These are phyloP conservation scores for Pseudogymnoascus sp. DNA, from an alignment of 2,329 filamentous ascomycete species.

Conservation along the genomic window DNA sequence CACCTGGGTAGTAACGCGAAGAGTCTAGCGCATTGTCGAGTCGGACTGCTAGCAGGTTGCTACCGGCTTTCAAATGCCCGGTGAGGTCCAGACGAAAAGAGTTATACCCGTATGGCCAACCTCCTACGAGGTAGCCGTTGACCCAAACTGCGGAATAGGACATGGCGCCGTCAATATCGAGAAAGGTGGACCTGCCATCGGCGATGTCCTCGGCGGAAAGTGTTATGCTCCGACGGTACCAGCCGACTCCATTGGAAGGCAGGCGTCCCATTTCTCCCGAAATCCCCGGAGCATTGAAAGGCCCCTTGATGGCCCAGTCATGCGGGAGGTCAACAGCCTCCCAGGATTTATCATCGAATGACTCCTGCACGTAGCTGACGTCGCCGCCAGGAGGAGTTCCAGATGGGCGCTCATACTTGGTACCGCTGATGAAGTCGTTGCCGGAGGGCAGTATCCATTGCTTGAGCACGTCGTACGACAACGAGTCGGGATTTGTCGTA, in stretches of 20 bases:
- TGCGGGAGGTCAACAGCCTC: slow-evolving; percentile 37
- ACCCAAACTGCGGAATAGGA: slow-evolving; percentile 17
- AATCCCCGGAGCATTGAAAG: slow-evolving; percentile 33
- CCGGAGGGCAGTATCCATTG: slow-evolving; percentile 35
- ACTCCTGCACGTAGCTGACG: slow-evolving; percentile 27
- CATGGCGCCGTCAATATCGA: slow-evolving; percentile 29
- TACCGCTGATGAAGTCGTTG: slow-evolving; percentile 33
- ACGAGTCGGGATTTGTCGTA: slow-evolving; percentile 30
- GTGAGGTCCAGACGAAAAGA: slow-evolving; percentile 45
- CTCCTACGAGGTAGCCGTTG: slow-evolving; percentile 15
- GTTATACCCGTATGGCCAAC: slow-evolving; percentile 16
- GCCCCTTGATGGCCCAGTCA: slow-evolving; percentile 42
- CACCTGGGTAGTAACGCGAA: slow-evolving; percentile 48
- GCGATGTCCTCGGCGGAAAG: slow-evolving; percentile 25
- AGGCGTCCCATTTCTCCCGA: slow-evolving; percentile 36
- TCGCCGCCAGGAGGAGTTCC: slow-evolving; percentile 24
- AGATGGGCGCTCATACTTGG: slow-evolving; percentile 28
- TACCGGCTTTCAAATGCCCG: slow-evolving; percentile 30
- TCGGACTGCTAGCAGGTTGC: slow-evolving; percentile 41
- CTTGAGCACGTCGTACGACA: slow-evolving; percentile 33
- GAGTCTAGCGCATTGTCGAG: slow-evolving; percentile 41
- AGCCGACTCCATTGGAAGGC: slow-evolving; percentile 44
- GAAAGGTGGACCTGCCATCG: slow-evolving; percentile 32
- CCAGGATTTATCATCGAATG: slow-evolving; percentile 36
- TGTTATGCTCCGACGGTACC: slow-evolving; percentile 40